Base-by-base conservation (phyloP, 257 asterid species). In the Fraxinus americana region DNA sequence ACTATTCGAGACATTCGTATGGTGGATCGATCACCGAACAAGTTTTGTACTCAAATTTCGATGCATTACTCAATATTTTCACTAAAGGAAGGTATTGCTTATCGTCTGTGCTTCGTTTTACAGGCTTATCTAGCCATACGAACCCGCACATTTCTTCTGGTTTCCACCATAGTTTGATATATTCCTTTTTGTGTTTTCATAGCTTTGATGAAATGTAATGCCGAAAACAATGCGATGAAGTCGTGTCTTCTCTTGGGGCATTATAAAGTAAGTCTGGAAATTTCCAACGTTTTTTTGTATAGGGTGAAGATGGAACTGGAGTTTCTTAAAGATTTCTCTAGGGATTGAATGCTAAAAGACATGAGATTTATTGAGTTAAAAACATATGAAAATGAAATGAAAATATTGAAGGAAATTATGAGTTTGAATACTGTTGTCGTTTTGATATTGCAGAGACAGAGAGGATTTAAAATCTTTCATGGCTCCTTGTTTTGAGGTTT, bases 171-270 rank as follows among this genome's bases (percentile, higher is more conserved):
- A 79, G 9, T 36, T 81, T 85, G 12, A 85, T 70, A 81, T 87
- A 87, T 43, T 83, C 50, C 1, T 87, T 79, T 27, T 88, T 78
- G 2, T 68, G 21, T 9, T 71, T 67, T 89, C 91, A 87, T 0
- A 78, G 69, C 25, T 80, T 61, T 1, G 78, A 70, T 7, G 91
- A 85, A 2, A 80, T 29, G 88, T 86, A 10, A 87, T 87, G 27
- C 89, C 89, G 68, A 87, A 87, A 52, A 83, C 86, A 43, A 87
- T 75, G 77, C 85, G 91, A 16, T 34, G 74, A 25, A 87, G 75
- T 48, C 80, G 68, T 5, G 91, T 87, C 72, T 68, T 79, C 1
- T 21, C 81, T 13, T 5, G 74, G 25, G 19, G 12, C 12, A 35
- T 17, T 78, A 57, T 35, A 7, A 25, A 23, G 29, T 57, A 1